phyloP scores from a whole-genome alignment of 176 grass and related monocot genomes.

The Bothriochloa decipiens region DNA sequence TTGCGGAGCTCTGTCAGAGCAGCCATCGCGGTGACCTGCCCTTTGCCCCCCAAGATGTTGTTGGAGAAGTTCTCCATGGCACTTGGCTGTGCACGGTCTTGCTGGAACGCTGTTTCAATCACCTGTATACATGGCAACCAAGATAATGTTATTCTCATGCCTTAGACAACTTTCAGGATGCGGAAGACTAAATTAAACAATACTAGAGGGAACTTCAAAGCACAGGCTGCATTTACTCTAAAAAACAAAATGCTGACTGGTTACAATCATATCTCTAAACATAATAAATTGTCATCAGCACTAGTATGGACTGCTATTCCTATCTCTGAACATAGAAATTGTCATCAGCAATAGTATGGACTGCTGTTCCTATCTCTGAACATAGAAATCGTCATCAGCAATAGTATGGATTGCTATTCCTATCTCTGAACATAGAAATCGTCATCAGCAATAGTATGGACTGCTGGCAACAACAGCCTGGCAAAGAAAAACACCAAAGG shows the following conservation, averaged over 20 bases:
- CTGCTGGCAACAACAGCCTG: background rate
- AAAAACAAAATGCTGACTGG: background rate
- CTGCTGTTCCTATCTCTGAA: background rate
- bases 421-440: background rate
- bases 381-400: background rate
- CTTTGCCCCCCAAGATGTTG: constrained; percentile 80
- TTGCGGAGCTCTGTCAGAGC: constrained; percentile 91
- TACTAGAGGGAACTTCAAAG: background rate
- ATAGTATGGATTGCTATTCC: background rate
- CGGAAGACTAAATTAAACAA: background rate
- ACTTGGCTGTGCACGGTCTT: constrained; percentile 57
- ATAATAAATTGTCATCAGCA: no score
- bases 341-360: background rate
- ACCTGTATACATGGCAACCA: constrained; percentile 50
- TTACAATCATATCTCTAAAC: background rate
- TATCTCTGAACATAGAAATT: background rate
- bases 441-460: background rate
- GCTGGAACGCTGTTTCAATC: constrained; percentile 87
- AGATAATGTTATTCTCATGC: constrained; percentile 13
- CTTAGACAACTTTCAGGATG: background rate
- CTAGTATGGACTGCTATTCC: no score
- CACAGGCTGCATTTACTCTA: background rate
- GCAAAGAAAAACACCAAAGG: background rate
- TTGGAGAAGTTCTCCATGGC: constrained; percentile 64
- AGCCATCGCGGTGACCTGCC: constrained; percentile 69